Percentiles rank a stretch among this genome's conserved stretches.
Evolutionary conservation across 176 grass and related monocot species (phyloP).

Genomic region (Hordeum vulgare): DNA sequence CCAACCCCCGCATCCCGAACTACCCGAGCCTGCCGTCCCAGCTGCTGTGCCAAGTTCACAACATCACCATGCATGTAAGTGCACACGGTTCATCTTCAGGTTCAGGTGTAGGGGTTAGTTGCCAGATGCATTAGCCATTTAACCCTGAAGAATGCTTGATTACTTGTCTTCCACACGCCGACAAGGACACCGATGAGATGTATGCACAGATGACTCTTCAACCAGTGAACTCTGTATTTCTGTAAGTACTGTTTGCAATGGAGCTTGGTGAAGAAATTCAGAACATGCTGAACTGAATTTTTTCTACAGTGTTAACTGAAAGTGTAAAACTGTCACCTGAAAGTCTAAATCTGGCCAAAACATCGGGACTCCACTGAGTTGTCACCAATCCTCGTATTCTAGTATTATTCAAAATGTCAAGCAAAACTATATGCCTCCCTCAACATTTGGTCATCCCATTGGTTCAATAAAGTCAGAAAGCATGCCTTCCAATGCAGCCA

Average conservation of each 20-base stretch:
- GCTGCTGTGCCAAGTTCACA: slow-evolving; percentile 93
- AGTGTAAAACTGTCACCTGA: not conserved
- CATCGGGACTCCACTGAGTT: slow-evolving; percentile 25
- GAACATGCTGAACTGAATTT: not conserved
- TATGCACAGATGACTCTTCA: slow-evolving; percentile 97
- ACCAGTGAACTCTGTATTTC: slow-evolving; percentile 77
- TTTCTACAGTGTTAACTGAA: too few relatives aligned
- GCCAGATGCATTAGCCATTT: not conserved
- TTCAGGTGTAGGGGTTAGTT: not conserved
- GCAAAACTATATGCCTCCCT: slow-evolving; percentile 34
- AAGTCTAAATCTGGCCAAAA: slow-evolving; percentile 42
- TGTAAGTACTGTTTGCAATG: slow-evolving; percentile 46
- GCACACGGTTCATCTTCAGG: not conserved
- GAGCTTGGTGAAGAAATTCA: not conserved
- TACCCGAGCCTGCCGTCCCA: slow-evolving; percentile 84
- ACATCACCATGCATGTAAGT: slow-evolving; percentile 76
- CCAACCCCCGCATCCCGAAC: slow-evolving; percentile 69
- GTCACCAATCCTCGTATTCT: slow-evolving; percentile 62
- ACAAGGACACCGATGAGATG: slow-evolving; percentile 95
- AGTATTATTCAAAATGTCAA: slow-evolving; percentile 71
- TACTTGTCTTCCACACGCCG: slow-evolving; percentile 40
- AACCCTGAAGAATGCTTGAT: not conserved
- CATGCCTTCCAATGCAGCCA: slow-evolving; percentile 10
- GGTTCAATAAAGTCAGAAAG: slow-evolving; percentile 30
- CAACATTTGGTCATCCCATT: slow-evolving; percentile 16